A percentile compares a stretch with the other conserved stretches of the same genome.
These are phyloP conservation scores for Schizosaccharomyces cryophilus DNA, from an alignment of 805 yeast species.

Conservation along the genomic window DNA sequence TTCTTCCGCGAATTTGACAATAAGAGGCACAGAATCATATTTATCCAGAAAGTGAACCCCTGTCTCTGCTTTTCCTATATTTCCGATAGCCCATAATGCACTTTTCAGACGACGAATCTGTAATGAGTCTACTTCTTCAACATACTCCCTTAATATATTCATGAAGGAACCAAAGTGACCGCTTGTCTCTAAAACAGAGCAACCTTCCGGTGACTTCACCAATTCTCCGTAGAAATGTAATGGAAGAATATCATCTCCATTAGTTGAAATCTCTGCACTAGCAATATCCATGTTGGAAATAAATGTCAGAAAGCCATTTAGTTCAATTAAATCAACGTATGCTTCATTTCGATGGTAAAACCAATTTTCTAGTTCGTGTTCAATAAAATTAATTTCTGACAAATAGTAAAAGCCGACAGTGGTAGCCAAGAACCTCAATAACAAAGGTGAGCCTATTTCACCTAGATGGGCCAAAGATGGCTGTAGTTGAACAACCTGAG, in stretches of 20 bases:
- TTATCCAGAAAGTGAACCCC: constrained; percentile 42
- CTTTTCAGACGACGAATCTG: constrained; percentile 33
- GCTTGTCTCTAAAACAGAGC: constrained; percentile 29
- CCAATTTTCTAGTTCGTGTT: constrained; percentile 48
- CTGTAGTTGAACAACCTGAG: constrained; percentile 24
- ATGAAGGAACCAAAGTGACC: constrained; percentile 17
- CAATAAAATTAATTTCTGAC: constrained; percentile 32
- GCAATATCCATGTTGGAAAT: background rate
- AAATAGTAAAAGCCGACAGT: constrained; percentile 47
- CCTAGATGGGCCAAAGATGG: constrained; percentile 36
- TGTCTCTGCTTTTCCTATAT: constrained; percentile 43
- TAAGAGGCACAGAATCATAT: constrained; percentile 24
- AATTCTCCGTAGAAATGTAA: constrained; percentile 59
- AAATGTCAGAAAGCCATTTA: constrained; percentile 6
- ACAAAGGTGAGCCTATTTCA: constrained; percentile 28
- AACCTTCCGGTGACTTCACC: constrained; percentile 60
- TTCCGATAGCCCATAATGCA: constrained; percentile 69
- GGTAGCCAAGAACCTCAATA: constrained; percentile 39
- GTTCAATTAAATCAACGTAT: constrained; percentile 10
- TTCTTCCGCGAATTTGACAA: constrained; percentile 25
- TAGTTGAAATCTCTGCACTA: background rate
- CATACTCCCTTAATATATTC: constrained; percentile 11
- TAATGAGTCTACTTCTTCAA: constrained; percentile 14
- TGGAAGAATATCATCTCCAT: constrained; percentile 16
- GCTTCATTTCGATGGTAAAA: constrained; percentile 14